These are phyloP conservation scores for Arbutus unedo DNA, from an alignment of 148 eudicot genomes.

Conservation along the genomic window DNA sequence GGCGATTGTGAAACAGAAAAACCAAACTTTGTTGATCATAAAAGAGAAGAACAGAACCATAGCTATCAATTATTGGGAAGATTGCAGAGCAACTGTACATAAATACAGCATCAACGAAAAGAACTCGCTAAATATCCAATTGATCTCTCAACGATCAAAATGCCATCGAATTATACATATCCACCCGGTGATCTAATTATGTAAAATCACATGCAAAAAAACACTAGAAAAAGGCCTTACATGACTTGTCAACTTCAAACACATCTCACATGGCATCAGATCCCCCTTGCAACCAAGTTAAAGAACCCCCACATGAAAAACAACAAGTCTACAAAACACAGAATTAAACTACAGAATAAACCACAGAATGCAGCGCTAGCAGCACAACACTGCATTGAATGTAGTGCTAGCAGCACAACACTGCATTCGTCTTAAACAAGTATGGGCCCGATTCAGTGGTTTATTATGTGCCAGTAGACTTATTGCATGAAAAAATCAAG, in stretches of 20 bases:
- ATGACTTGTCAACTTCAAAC: not conserved
- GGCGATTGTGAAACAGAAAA: not conserved
- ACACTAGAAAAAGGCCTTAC: not conserved
- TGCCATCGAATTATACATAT: not conserved
- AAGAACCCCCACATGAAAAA: not conserved
- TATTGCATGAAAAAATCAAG: not conserved
- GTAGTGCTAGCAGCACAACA: not conserved
- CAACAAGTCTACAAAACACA: not conserved
- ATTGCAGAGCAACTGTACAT: conserved; percentile 21
- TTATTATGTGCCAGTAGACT: not conserved
- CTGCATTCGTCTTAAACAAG: not conserved
- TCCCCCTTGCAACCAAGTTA: conserved; percentile 9
- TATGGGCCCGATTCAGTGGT: not conserved
- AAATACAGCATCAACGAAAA: not conserved
- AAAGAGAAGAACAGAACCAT: conserved; percentile 1
- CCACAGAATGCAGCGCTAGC: not conserved
- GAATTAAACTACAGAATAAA: not conserved
- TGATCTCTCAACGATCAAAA: conserved; percentile 13
- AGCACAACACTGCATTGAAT: not conserved
- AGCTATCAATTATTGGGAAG: conserved; percentile 12
- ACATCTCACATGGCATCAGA: conserved; percentile 7
- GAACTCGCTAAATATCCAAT: conserved; percentile 9
- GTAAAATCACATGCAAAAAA: conserved; percentile 4
- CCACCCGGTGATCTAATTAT: conserved; percentile 1
- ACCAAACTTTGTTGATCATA: not conserved